Conservation (phyloP, 192 early-diverging fungal species). For the Phlyctochytrium arcticum region DNA sequence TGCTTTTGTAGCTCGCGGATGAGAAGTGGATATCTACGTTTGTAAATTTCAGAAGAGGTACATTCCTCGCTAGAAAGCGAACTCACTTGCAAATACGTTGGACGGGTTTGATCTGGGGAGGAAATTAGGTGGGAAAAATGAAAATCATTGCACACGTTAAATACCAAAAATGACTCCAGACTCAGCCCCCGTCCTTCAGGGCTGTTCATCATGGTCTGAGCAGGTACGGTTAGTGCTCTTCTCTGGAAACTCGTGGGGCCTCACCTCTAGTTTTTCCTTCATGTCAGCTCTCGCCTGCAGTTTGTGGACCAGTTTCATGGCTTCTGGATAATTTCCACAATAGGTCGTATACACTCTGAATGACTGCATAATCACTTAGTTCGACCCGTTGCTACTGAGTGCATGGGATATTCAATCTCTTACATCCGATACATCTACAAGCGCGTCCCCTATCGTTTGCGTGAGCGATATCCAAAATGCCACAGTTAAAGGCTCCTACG, state of each 20-base stretch:
- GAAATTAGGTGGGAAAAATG: background rate
- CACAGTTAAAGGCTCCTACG: constrained; percentile 3
- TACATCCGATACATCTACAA: constrained; percentile 35
- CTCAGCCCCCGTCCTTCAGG: constrained; percentile 47
- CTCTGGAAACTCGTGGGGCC: background rate
- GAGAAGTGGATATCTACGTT: constrained; percentile 43
- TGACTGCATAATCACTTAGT: constrained; percentile 18
- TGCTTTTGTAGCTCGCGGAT: constrained; percentile 48
- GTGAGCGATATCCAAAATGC: background rate
- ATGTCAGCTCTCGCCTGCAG: constrained; percentile 29
- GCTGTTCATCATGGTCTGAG: constrained; percentile 39
- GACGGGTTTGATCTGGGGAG: constrained; percentile 50
- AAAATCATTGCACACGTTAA: no score
- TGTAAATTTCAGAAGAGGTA: constrained; percentile 4
- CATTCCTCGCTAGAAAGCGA: background rate
- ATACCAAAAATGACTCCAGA: constrained; percentile 54
- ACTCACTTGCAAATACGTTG: constrained; percentile 58
- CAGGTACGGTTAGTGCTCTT: background rate
- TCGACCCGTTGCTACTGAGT: background rate
- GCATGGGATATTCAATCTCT: background rate
- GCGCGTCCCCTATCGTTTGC: no score
- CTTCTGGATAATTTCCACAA: constrained; percentile 49
- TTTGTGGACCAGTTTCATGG: constrained; percentile 47
- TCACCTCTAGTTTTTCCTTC: constrained; percentile 32
- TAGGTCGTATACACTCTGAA: constrained; percentile 46